phyloP scores from a whole-genome alignment of 1,284 basidiomycete genomes.

The Ustilago shanxiensis region DNA sequence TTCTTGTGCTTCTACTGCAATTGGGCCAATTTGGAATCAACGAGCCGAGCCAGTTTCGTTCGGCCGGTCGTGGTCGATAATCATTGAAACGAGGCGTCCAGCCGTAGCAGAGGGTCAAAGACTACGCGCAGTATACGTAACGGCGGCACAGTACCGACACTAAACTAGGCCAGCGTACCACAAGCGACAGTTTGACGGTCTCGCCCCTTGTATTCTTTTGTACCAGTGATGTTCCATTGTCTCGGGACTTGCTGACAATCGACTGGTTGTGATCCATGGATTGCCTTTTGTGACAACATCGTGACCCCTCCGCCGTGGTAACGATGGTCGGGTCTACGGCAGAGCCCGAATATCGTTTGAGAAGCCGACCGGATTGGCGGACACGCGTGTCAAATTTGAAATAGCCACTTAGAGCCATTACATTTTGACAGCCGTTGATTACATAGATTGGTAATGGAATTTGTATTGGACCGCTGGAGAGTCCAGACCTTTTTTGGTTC shows the following conservation, averaged over 20 bases:
- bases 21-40: too few relatives aligned
- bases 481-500: not conserved
- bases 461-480: not conserved
- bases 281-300: too few relatives aligned
- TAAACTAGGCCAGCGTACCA: too few relatives aligned
- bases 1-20: too few relatives aligned
- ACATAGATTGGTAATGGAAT: not conserved
- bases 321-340: not conserved
- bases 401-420: not conserved
- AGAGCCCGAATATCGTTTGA: not conserved
- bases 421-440: not conserved
- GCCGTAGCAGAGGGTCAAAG: too few relatives aligned
- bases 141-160: too few relatives aligned
- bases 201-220: not conserved
- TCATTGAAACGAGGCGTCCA: too few relatives aligned
- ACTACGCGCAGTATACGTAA: too few relatives aligned
- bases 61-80: not conserved
- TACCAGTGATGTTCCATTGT: not conserved
- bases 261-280: too few relatives aligned
- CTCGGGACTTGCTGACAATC: not conserved
- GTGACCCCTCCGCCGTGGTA: too few relatives aligned
- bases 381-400: not conserved
- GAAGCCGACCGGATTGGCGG: conserved; percentile 7
- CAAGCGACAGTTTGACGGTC: not conserved
- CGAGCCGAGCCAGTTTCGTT: too few relatives aligned